phyloP scores from a whole-genome alignment of 2,329 filamentous ascomycete species.

The Epichloe amarillans region DNA sequence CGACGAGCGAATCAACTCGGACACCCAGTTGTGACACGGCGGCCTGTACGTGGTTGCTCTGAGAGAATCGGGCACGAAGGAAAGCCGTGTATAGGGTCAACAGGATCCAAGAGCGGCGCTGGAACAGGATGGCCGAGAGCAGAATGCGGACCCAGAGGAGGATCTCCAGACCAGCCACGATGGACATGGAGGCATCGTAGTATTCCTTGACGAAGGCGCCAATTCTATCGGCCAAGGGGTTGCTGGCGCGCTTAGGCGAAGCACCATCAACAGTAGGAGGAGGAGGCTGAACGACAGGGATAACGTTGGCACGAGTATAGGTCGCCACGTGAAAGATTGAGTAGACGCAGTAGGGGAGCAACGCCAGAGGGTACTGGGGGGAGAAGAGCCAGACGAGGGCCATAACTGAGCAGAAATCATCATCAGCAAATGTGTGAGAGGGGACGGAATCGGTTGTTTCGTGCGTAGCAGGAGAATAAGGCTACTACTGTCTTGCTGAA shows the following conservation, averaged over 20 bases:
- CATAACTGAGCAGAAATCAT: constrained; percentile 48
- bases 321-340: constrained; percentile 97
- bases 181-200: constrained; percentile 90
- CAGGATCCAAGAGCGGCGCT: constrained; percentile 81
- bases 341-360: constrained; percentile 92
- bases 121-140: constrained; percentile 72
- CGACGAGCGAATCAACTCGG: constrained; percentile 67
- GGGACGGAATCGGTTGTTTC: too few relatives aligned
- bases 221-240: constrained; percentile 66
- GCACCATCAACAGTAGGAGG: constrained; percentile 40
- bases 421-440: background rate
- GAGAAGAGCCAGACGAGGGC: constrained; percentile 86
- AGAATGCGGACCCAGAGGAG: constrained; percentile 73
- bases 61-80: constrained; percentile 76
- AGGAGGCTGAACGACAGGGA: constrained; percentile 70
- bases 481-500: background rate
- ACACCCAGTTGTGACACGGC: constrained; percentile 61
- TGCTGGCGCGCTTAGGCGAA: constrained; percentile 39
- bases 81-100: constrained; percentile 79
- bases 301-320: constrained; percentile 85
- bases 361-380: constrained; percentile 76
- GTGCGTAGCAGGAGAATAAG: background rate
- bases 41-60: constrained; percentile 86
- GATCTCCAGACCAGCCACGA: constrained; percentile 83
- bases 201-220: constrained; percentile 94